Evolutionary conservation across 768 basidiomycete species (phyloP).

Genomic region (Lactarius psammicola): DNA sequence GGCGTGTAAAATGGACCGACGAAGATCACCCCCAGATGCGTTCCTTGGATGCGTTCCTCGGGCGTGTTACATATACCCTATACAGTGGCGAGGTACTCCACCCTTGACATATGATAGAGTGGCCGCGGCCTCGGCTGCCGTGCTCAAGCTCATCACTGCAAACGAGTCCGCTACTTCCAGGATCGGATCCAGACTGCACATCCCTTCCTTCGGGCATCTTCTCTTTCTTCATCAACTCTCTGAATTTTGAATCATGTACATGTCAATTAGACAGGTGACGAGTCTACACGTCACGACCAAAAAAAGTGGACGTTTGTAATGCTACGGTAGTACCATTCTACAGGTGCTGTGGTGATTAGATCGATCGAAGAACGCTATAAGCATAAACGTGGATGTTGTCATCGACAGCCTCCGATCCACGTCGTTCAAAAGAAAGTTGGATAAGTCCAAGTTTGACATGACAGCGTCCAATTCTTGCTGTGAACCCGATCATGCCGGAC

Average conservation of each 20-base stretch:
- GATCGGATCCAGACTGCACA: not conserved
- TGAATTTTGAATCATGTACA: not conserved
- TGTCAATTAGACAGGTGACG: no score
- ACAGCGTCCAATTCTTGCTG: not conserved
- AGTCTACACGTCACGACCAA: no score
- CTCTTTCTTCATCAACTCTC: not conserved
- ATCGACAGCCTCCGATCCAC: not conserved
- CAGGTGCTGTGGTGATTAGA: not conserved
- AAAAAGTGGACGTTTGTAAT: not conserved
- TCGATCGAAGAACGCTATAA: not conserved
- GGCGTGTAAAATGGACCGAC: no score
- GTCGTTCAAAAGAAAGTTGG: not conserved
- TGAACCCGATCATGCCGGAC: not conserved
- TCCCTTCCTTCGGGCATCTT: not conserved
- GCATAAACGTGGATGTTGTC: not conserved
- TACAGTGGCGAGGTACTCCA: no score
- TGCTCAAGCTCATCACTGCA: no score
- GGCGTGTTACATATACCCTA: no score
- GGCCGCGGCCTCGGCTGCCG: no score
- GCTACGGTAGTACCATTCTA: not conserved
- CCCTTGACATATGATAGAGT: no score
- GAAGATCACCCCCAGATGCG: no score
- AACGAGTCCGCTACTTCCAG: no score
- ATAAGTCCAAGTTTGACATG: not conserved
- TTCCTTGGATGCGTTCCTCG: no score